Base-by-base conservation (phyloP, 2,329 filamentous ascomycete genomes). In the Ophiostoma populinum region DNA sequence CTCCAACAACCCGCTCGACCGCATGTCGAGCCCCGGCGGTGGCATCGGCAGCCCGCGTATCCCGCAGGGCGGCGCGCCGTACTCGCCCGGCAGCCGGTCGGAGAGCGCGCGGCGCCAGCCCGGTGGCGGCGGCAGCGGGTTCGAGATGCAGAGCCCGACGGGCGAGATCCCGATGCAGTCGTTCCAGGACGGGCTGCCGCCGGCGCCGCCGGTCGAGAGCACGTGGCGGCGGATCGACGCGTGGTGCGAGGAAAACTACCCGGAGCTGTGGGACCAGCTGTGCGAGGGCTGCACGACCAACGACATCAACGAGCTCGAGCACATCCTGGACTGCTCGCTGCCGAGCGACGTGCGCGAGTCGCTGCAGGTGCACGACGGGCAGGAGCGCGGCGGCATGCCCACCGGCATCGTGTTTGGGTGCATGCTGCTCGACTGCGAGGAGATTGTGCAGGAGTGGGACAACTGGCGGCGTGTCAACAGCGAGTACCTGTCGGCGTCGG, bases 341-440 rank as follows among this genome's bases (percentile, higher is more conserved):
- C 90, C 90, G 12, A 75, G 87, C 55, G 90, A 98, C 50, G 75
- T 98, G 35, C 78, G 90, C 46, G 86, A 98, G 49, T 95, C 90
- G 2, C 61, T 94, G 48, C 75, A 80, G 61, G 56, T 83, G 35
- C 90, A 98, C 54, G 90, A 98, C 50, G 90, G 90, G n/a, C 90
- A 98, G 56, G 90, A 98, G 58, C 79, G 90, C 43, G 82, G 85
- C 42, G 90, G 90, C 43, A 67, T 68, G 38, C 90, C 90, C 1
- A 94, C 87, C 0, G 90, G 90, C 43, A 79, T 95, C 45, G 72
- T 98, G 41, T 95, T 98, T 48, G 72, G 86, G 40, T 79, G 74
- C 52, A 98, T 98, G 90, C 61, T 98, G 43, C 70, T 98, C 39
- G 90, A 98, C 55, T 95, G 90, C 51, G 90, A 98, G 55, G 90